phyloP scores from a whole-genome alignment of 108 stramenopile genomes.

The Cyclotella sp. region DNA sequence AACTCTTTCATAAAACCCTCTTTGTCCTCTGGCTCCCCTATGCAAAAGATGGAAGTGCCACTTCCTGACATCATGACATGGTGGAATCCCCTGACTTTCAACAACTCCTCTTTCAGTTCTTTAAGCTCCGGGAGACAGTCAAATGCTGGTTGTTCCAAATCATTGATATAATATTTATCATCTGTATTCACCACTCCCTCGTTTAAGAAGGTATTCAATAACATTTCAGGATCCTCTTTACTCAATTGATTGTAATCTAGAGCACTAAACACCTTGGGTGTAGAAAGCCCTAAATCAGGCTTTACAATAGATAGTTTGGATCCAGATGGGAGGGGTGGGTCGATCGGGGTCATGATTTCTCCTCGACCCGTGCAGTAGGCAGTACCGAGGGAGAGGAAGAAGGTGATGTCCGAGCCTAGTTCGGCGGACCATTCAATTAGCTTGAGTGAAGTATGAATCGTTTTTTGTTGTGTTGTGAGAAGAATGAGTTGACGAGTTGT shows the following conservation, averaged over 20 bases:
- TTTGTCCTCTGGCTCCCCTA: conserved; percentile 75
- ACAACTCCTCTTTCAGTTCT: conserved; percentile 66
- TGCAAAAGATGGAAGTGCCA: conserved; percentile 87
- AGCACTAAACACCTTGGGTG: conserved; percentile 91
- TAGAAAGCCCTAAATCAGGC: conserved; percentile 89
- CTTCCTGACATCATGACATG: conserved; percentile 90
- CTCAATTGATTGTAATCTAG: conserved; percentile 85
- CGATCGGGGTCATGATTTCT: conserved; percentile 89
- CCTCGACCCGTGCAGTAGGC: conserved; percentile 97
- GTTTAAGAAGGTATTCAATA: conserved; percentile 66
- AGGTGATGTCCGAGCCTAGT: conserved; percentile 95
- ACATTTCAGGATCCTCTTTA: conserved; percentile 65
- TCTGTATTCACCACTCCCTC: conserved; percentile 62
- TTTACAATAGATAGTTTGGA: conserved; percentile 84
- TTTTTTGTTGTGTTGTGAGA: not conserved
- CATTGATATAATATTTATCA: conserved; percentile 74
- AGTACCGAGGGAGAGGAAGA: conserved; percentile 93
- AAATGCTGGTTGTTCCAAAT: conserved; percentile 88
- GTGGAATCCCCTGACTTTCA: conserved; percentile 69
- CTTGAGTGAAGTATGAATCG: conserved; percentile 30
- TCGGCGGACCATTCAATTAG: conserved; percentile 94
- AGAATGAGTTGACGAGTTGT: not conserved
- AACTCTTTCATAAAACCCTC: conserved; percentile 67
- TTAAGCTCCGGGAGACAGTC: conserved; percentile 70
- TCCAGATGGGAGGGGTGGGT: conserved; percentile 76